Conservation (phyloP, 1,284 basidiomycete species). For the Moniliella sp. region DNA sequence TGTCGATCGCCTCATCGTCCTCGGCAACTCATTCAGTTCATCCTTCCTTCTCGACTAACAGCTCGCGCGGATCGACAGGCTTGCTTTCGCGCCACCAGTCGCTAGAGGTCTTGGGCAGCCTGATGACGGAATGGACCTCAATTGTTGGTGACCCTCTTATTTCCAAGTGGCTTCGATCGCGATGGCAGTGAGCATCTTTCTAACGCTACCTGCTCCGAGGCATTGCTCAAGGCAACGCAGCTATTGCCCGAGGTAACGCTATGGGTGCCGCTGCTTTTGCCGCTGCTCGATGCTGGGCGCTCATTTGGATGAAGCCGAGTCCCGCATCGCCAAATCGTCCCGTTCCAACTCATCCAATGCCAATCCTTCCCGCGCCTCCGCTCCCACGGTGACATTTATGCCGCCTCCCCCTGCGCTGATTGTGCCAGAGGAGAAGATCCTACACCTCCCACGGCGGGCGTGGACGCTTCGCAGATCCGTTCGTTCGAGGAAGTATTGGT, state of each 20-base stretch:
- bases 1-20: no score
- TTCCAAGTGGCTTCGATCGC: slow-evolving; percentile 80
- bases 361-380: no score
- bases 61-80: no score
- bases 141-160: slow-evolving; percentile 84
- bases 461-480: no score
- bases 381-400: no score
- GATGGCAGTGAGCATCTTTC: slow-evolving; percentile 61
- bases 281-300: slow-evolving; percentile 32
- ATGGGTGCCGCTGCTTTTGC: slow-evolving; percentile 29
- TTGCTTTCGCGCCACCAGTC: no score
- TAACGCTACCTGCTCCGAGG: slow-evolving; percentile 81
- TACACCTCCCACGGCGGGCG: slow-evolving; percentile 7
- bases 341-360: no score
- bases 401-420: no score
- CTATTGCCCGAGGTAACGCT: slow-evolving; percentile 24
- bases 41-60: no score
- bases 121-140: slow-evolving; percentile 77
- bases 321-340: no score
- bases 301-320: slow-evolving; percentile 8
- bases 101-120: slow-evolving; percentile 49
- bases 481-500: slow-evolving; percentile 56
- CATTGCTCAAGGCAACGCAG: slow-evolving; percentile 35
- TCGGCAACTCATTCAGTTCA: no score
- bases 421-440: no score